Percentiles rank a stretch among this genome's conserved stretches.
Evolutionary conservation across 2,329 filamentous ascomycete genomes (phyloP).

Genomic region (Penicillium aurantiogriseum): DNA sequence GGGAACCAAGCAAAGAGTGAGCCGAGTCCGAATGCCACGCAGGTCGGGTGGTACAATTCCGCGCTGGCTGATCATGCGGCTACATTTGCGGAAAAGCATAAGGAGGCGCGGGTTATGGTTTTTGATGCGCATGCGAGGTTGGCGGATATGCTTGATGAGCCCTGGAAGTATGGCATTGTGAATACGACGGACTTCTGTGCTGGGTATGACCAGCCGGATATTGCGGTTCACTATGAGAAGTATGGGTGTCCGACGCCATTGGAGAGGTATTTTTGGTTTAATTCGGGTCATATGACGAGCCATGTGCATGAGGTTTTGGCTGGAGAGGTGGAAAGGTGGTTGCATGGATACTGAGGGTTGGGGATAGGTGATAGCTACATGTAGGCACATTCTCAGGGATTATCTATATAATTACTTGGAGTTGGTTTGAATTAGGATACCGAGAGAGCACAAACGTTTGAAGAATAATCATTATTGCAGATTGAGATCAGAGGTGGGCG

Average conservation of each 20-base stretch:
- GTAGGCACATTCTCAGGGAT: background rate
- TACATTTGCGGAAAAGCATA: slow-evolving; percentile 34
- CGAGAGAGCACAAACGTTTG: background rate
- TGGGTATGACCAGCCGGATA: slow-evolving; percentile 48
- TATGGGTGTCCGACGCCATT: slow-evolving; percentile 48
- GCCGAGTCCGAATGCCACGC: slow-evolving; percentile 47
- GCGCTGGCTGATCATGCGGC: slow-evolving; percentile 37
- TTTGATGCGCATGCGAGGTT: slow-evolving; percentile 49
- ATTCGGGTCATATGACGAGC: slow-evolving; percentile 49
- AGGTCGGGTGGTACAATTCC: slow-evolving; percentile 48
- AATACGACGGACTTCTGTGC: slow-evolving; percentile 50
- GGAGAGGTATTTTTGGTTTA: slow-evolving; percentile 50
- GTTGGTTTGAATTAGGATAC: background rate
- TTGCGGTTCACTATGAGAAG: slow-evolving; percentile 41
- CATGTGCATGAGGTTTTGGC: slow-evolving; percentile 44
- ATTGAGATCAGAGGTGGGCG: background rate
- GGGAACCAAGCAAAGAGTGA: slow-evolving; percentile 34
- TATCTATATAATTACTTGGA: background rate
- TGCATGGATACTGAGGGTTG: slow-evolving; percentile 11
- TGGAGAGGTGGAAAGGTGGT: slow-evolving; percentile 15
- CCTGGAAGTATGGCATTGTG: slow-evolving; percentile 43
- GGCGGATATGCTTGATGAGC: slow-evolving; percentile 45
- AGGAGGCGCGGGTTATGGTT: slow-evolving; percentile 39
- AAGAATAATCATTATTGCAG: slow-evolving; percentile 5
- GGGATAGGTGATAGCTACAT: background rate